phyloP scores from a whole-genome alignment of 176 grass and related monocot genomes.

The maize (Zea mays) region Zm-B73-REFERENCE-NAM-5.0 NC_050100.1:4445001-4445500 shows the following conservation, averaged over 20 bases:
- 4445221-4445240: conserved; percentile 11
- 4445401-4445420: neutral
- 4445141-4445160: neutral
- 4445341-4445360: conserved; percentile 30
- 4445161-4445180: neutral
- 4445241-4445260: neutral
- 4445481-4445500: conserved; percentile 17
- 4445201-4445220: neutral
- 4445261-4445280: neutral
- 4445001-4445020: conserved; percentile 47
- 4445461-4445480: conserved; percentile 31
- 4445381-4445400: conserved; percentile 42
- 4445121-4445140: neutral
- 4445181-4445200: neutral
- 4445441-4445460: conserved; percentile 2
- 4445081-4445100: conserved; percentile 29
- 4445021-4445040: conserved; percentile 45
- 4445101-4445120: neutral
- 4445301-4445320: neutral
- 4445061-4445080: conserved; percentile 87
- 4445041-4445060: conserved; percentile 56
- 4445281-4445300: neutral
- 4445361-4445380: conserved; percentile 15
- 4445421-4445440: conserved; percentile 48
- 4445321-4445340: neutral